Evolutionary conservation across 768 basidiomycete species (phyloP).

Genomic region (Dentipellis sp.): DNA sequence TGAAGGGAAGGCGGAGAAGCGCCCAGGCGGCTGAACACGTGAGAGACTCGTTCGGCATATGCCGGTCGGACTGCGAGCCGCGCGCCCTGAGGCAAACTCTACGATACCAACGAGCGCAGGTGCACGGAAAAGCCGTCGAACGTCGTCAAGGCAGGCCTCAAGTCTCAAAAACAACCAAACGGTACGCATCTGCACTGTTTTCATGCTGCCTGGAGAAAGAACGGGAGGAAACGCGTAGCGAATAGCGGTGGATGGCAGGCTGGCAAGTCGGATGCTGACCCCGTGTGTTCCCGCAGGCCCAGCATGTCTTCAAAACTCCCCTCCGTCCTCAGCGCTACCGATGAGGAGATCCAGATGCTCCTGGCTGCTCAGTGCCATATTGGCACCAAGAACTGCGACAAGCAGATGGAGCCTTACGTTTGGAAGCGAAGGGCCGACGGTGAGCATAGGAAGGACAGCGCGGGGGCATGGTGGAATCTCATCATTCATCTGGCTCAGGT

Average conservation of each 20-base stretch:
- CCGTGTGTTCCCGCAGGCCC: constrained; percentile 17
- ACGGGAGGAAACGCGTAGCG: constrained; percentile 15
- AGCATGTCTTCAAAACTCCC: constrained; percentile 85
- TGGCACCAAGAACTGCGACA: constrained; percentile 99
- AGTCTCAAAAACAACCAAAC: constrained; percentile 27
- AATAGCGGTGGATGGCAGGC: constrained; percentile 27
- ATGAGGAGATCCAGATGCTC: constrained; percentile 95
- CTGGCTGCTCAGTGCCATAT: constrained; percentile 95
- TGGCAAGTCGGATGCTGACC: constrained; percentile 27
- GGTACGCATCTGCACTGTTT: constrained; percentile 27
- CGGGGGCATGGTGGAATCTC: constrained; percentile 5
- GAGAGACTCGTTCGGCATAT: constrained; percentile 1
- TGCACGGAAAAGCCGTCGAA: constrained; percentile 10
- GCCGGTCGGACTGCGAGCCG: constrained; percentile 4
- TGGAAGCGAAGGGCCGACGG: constrained; percentile 96
- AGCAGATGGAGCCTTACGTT: constrained; percentile 97
- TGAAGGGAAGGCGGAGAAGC: not conserved
- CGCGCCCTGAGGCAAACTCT: constrained; percentile 2
- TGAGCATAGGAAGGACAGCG: constrained; percentile 29
- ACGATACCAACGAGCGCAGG: constrained; percentile 10
- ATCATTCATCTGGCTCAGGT: constrained; percentile 38
- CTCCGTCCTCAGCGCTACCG: constrained; percentile 85
- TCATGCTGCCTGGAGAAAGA: constrained; percentile 17
- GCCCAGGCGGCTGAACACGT: not conserved
- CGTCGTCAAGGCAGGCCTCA: constrained; percentile 33